Percentiles rank a stretch among this genome's conserved stretches.
Conservation (phyloP, 768 basidiomycete species). For the Suillus subaureus region DNA sequence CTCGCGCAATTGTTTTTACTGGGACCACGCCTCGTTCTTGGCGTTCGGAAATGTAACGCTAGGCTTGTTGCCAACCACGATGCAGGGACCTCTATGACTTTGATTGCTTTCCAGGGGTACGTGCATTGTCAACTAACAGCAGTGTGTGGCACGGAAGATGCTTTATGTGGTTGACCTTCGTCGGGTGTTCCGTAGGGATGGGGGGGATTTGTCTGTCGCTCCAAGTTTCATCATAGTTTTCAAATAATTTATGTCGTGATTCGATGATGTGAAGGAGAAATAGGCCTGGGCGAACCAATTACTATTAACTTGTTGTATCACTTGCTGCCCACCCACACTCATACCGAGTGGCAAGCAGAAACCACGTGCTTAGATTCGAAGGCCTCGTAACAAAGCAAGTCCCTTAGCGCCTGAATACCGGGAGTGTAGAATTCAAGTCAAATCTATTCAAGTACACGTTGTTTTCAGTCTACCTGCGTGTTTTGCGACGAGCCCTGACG, state of each 20-base stretch:
- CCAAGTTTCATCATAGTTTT: no score
- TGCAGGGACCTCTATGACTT: neutral
- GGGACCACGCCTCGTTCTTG: neutral
- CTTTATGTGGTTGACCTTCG: no score
- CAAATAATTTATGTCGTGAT: no score
- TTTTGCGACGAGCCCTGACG: neutral
- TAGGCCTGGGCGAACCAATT: neutral
- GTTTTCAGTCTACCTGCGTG: neutral
- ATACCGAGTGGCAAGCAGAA: neutral
- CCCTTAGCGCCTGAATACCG: neutral
- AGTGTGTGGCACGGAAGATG: neutral
- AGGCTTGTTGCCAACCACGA: neutral
- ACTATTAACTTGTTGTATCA: neutral
- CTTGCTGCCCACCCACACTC: neutral
- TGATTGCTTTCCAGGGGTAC: neutral
- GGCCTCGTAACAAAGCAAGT: neutral
- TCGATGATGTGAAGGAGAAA: neutral
- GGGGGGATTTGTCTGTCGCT: no score
- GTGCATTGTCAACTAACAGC: neutral
- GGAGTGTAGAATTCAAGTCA: neutral
- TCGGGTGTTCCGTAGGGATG: no score
- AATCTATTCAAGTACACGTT: neutral
- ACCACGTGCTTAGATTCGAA: neutral
- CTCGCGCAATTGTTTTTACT: neutral
- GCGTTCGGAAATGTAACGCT: neutral